A percentile compares a stretch with the other conserved stretches of the same genome.
These are phyloP conservation scores for Inga leiocalycina DNA, from an alignment of 306 rosid species.

Conservation along the genomic window DNA sequence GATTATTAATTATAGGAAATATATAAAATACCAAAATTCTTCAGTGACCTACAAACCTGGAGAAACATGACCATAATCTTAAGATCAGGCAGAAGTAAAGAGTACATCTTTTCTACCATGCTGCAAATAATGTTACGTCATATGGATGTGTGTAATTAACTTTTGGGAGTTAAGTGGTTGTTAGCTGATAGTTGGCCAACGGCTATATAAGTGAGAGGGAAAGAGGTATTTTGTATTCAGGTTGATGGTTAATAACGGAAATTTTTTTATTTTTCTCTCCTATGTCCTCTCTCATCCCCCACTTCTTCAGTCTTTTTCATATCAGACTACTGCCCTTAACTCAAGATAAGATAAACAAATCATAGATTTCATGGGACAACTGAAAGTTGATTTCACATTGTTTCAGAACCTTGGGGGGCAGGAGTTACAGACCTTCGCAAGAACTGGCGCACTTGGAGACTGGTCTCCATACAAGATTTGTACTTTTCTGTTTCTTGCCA, in stretches of 20 bases:
- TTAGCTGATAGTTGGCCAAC: background rate
- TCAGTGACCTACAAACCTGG: conserved; percentile 15
- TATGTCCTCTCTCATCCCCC: background rate
- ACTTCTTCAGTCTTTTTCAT: background rate
- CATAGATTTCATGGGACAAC: background rate
- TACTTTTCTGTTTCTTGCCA: conserved; percentile 42
- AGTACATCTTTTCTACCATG: background rate
- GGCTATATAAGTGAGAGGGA: background rate
- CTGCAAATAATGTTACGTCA: background rate
- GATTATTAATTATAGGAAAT: conserved; percentile 17
- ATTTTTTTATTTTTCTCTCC: background rate
- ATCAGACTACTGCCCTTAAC: background rate
- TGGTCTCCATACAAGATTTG: conserved; percentile 65
- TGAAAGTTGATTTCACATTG: background rate
- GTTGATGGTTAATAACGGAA: background rate
- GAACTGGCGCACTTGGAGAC: conserved; percentile 53
- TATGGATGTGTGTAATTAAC: background rate
- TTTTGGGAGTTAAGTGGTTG: background rate
- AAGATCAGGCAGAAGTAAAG: conserved; percentile 21
- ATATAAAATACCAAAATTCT: conserved; percentile 11
- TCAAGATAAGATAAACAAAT: conserved; percentile 7
- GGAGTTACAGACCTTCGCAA: conserved; percentile 52
- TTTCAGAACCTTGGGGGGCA: background rate
- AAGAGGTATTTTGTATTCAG: background rate
- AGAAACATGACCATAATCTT: background rate